Evolutionary conservation across 2,329 filamentous ascomycete species (phyloP).

Genomic region (Iodosphaeria phyllophila): DNA sequence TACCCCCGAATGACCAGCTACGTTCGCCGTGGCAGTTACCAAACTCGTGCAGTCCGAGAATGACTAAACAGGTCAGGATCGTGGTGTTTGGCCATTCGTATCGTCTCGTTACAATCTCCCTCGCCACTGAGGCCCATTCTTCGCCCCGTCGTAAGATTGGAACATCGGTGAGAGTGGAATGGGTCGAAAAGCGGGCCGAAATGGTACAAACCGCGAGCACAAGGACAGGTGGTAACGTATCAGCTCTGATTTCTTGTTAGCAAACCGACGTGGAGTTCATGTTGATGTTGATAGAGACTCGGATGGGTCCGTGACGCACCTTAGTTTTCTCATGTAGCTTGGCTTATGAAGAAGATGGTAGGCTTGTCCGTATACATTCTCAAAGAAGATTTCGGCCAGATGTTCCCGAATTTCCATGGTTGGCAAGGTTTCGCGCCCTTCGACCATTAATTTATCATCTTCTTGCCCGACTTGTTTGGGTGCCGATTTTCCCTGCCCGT

Average conservation of each 20-base stretch:
- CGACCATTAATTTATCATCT: conserved; percentile 58
- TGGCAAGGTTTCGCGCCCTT: conserved; percentile 70
- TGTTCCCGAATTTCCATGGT: conserved; percentile 81
- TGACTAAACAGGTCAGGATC: conserved; percentile 74
- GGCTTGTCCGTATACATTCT: conserved; percentile 85
- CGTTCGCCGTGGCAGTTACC: conserved; percentile 91
- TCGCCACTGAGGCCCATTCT: conserved; percentile 74
- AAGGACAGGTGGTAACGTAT: conserved; percentile 72
- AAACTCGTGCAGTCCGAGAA: conserved; percentile 86
- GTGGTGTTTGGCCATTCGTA: conserved; percentile 96
- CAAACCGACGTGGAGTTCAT: conserved; percentile 1
- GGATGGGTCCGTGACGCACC: conserved; percentile 28
- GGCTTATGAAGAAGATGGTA: conserved; percentile 93
- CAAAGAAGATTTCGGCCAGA: conserved; percentile 85
- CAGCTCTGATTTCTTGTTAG: conserved; percentile 31
- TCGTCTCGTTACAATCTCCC: conserved; percentile 68
- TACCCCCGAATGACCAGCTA: conserved; percentile 89
- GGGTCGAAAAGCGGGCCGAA: conserved; percentile 84
- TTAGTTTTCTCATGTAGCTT: conserved; percentile 81
- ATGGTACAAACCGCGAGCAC: conserved; percentile 89
- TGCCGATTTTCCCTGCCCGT: conserved; percentile 28
- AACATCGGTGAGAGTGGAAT: conserved; percentile 58
- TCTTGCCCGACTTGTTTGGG: conserved; percentile 45
- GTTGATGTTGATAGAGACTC: too few relatives aligned
- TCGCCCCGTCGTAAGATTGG: conserved; percentile 79